These are phyloP conservation scores for Aphanomyces euteiches DNA, from an alignment of 352 stramenopile species.

Conservation along the genomic window DNA sequence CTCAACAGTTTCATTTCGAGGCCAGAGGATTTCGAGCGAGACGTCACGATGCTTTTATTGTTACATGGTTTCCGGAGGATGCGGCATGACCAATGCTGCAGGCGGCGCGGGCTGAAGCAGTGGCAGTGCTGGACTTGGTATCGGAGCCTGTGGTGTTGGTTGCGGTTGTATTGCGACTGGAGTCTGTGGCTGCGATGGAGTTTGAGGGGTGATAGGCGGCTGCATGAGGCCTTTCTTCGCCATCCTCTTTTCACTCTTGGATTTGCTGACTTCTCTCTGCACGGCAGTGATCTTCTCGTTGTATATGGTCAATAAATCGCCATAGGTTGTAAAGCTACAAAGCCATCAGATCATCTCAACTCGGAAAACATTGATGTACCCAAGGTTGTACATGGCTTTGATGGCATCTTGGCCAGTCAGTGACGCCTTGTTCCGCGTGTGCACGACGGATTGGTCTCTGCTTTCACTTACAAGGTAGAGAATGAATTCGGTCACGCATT, in stretches of 20 bases:
- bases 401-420: conserved; percentile 63
- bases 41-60: too few relatives aligned
- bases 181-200: too few relatives aligned
- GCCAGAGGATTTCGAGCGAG: too few relatives aligned
- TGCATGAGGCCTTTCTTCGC: conserved; percentile 11
- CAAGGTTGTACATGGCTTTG: conserved; percentile 62
- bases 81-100: neutral
- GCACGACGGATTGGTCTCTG: conserved; percentile 54
- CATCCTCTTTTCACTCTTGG: conserved; percentile 45
- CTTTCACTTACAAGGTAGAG: conserved; percentile 79
- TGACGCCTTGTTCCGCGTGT: conserved; percentile 61
- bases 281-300: conserved; percentile 61
- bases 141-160: too few relatives aligned
- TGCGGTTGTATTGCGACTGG: too few relatives aligned
- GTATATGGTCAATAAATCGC: conserved; percentile 51
- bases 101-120: neutral
- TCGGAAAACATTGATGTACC: conserved; percentile 10
- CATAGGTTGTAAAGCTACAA: conserved; percentile 50
- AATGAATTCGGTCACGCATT: conserved; percentile 81
- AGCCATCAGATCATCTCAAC: neutral
- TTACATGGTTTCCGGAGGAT: too few relatives aligned
- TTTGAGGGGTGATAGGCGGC: neutral
- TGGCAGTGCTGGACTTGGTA: neutral
- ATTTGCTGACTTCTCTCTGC: conserved; percentile 54
- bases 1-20: too few relatives aligned